Evolutionary conservation across 208 protist species (phyloP), one percentile per base, ranked within the genome.

Genomic region (Trypanosoma avium): DNA sequence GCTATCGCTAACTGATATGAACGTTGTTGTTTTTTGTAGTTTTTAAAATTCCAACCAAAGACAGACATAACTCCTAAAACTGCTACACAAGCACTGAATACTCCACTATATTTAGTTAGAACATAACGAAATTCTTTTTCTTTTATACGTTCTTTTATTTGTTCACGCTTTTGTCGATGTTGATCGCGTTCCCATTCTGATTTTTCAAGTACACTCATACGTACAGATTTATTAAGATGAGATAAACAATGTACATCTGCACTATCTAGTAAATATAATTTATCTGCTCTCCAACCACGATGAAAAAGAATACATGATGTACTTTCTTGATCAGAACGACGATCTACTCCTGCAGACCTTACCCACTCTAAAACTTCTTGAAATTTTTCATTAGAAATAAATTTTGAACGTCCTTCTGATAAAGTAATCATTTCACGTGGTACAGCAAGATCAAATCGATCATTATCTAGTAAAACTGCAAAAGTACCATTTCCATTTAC

Each of bases 1-100:
- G 88, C 84, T 10, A 83, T 49, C 48, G 80, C 81, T 50, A 94
- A 68, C 61, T 95, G 90, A 42, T 88, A 90, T 13, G 79, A 84
- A 19, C 90, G 84, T 66, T 90, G 84, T 53, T 89, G 81, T 61
- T 86, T 91, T 19, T 79, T 75, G 70, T 90, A 93, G 73, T 95
- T 93, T 55, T 86, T 88, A 65, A 89, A 93, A 62, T 95, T 95
- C 90, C 90, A 95, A 40, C 83, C 81, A 66, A 95, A 95, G 24
- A 95, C 73, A 29, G 86, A 93, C 70, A 85, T 80, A 61, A 85
- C 90, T 47, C 86, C 86, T 35, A 83, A 49, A 50, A 92, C 85
- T 30, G 90, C 86, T 32, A 95, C 84, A 52, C 76, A 89, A 33
- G 89, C 89, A 55, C 80, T 89, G 38, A 93, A 81, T 21, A 95